Evolutionary conservation across 2,329 filamentous ascomycete species (phyloP).

Genomic region (Cytospora leucostoma): DNA sequence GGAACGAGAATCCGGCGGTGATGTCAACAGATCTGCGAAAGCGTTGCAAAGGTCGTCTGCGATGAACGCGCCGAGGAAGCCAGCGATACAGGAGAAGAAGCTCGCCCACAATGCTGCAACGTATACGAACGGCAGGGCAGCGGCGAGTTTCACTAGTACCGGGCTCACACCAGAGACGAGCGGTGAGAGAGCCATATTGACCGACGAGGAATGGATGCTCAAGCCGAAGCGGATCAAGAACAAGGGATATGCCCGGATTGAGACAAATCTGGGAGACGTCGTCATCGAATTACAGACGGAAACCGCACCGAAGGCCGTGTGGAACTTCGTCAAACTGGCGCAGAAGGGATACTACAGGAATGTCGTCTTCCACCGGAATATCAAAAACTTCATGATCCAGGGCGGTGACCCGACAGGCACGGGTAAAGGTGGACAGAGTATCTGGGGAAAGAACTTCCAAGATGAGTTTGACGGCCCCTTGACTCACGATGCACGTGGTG

Average conservation of each 20-base stretch:
- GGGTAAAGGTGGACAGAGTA: conserved; percentile 82
- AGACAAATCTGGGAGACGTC: conserved; percentile 80
- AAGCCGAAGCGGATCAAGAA: conserved; percentile 84
- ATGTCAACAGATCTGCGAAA: conserved; percentile 57
- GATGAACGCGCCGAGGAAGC: conserved; percentile 39
- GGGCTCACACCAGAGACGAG: conserved; percentile 91
- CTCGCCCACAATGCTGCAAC: conserved; percentile 80
- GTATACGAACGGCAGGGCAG: conserved; percentile 87
- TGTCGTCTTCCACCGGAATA: conserved; percentile 88
- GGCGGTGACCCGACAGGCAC: conserved; percentile 93
- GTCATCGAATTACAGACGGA: conserved; percentile 91
- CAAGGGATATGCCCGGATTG: conserved; percentile 88
- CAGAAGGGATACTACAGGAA: conserved; percentile 88
- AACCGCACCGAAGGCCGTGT: conserved; percentile 87
- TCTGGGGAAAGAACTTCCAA: conserved; percentile 92
- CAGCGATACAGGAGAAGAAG: conserved; percentile 59
- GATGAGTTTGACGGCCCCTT: conserved; percentile 91
- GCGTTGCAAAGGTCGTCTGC: conserved; percentile 38
- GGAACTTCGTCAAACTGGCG: conserved; percentile 90
- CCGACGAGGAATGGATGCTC: conserved; percentile 96
- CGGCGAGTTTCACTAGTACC: conserved; percentile 93
- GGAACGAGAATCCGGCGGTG: conserved; percentile 63
- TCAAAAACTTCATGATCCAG: conserved; percentile 96
- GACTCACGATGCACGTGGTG: conserved; percentile 78
- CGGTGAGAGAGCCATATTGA: conserved; percentile 79